Evolutionary conservation across 2,329 filamentous ascomycete species (phyloP), one percentile per base, ranked within the genome.

Genomic region (Diaporthe sp.): DNA sequence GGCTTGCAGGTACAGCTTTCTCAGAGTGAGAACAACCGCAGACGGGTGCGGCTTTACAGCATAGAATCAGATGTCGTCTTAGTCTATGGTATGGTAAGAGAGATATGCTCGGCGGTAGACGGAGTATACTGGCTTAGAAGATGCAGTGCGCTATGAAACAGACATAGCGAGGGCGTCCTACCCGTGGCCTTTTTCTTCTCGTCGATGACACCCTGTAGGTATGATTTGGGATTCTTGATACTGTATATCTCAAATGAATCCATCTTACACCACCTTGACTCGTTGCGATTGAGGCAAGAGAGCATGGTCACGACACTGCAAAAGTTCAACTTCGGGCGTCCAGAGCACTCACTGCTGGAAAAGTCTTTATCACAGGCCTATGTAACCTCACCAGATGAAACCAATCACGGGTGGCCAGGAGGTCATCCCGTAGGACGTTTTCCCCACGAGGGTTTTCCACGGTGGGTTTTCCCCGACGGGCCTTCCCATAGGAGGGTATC

Each of bases 81-180:
- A 17, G 4, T 50, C 15, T 50, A 68, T 17, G n/a, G n/a, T n/a
- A n/a, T n/a, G n/a, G 47, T 32, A 39, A 39, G 44, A n/a, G 32
- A 53, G 44, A 68, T 22, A 15, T 39, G 47, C 47, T 53, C 47
- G 47, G 47, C 17, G n/a, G 9, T 27, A 68, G 63, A 68, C 32
- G n/a, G 35, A 22, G 32, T 12, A 39, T 27, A 22, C 32, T 22
- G 44, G 32, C 47, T 32, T 53, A 68, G 63, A 68, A 35, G 63
- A 39, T 68, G 47, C 47, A 68, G 32, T 68, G 37, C 32, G 63
- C 63, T 68, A 53, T 68, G 63, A 53, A 53, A 68, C 63, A 68
- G 63, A 51, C 32, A 68, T 68, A 53, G 63, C 47, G 19, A 68
- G 15, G 47, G 47, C 63, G 30, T 68, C n/a, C n/a, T 37, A n/a